phyloP scores from a whole-genome alignment of 805 yeast genomes.

The Lipomyces starkeyi region DNA sequence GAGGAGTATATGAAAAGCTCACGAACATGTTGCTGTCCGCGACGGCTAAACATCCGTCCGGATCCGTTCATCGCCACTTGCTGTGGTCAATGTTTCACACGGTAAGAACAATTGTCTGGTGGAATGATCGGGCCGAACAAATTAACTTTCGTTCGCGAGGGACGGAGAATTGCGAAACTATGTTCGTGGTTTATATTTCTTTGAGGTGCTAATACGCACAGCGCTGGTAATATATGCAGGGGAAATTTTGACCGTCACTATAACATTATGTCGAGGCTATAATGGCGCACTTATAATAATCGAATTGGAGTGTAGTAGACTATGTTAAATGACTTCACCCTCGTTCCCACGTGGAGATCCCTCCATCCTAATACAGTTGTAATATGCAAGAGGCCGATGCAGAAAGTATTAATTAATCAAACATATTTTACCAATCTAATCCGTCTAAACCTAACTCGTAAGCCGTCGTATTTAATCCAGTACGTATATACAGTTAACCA shows the following conservation, averaged over 20 bases:
- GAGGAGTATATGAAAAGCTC: background rate
- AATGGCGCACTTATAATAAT: no score
- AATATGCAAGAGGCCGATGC: no score
- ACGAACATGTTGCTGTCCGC: background rate
- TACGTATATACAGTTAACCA: background rate
- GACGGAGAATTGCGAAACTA: background rate
- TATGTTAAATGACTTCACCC: no score
- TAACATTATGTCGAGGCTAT: no score
- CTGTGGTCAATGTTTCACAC: background rate
- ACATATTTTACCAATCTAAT: no score
- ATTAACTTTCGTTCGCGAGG: no score
- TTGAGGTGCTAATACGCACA: background rate
- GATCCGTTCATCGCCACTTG: background rate
- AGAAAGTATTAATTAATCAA: no score
- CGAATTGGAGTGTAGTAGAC: no score
- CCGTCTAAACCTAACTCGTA: no score
- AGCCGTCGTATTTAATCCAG: background rate
- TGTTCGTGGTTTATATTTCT: background rate
- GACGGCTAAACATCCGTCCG: background rate
- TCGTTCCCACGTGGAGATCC: no score
- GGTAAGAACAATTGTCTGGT: background rate
- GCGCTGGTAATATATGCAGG: background rate
- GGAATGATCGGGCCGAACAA: background rate
- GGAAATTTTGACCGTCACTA: background rate
- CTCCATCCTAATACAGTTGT: no score